Evolutionary conservation across 371 early-diverging fungal genomes (phyloP).

Genomic region (Apophysomyces ossiformis): DNA sequence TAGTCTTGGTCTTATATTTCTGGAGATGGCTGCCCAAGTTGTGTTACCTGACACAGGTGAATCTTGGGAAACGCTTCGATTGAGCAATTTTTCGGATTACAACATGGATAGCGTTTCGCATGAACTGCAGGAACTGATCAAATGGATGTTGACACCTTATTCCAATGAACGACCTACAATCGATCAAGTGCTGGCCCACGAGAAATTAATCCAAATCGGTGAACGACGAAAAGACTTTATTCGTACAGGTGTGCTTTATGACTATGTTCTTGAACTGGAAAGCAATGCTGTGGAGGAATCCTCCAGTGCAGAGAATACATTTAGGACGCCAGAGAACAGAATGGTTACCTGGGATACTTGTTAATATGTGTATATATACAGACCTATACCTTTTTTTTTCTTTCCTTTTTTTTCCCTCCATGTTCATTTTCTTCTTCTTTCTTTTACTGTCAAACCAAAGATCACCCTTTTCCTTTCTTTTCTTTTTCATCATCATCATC

Average conservation of each 20-base stretch:
- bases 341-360: background rate
- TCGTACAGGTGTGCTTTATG: background rate
- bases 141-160: conserved; percentile 16
- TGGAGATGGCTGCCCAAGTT: conserved; percentile 85
- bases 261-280: background rate
- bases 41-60: conserved; percentile 85
- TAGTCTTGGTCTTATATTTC: conserved; percentile 89
- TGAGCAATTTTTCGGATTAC: conserved; percentile 71
- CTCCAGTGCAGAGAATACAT: background rate
- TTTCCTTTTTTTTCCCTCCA: background rate
- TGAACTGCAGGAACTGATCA: conserved; percentile 17
- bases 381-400: background rate
- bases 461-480: no score
- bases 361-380: background rate
- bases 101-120: conserved; percentile 10
- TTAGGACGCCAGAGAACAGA: background rate
- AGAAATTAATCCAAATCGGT: background rate
- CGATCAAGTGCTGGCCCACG: conserved; percentile 8
- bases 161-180: conserved; percentile 21
- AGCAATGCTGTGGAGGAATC: background rate
- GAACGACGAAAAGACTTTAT: background rate
- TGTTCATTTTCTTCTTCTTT: no score
- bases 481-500: no score
- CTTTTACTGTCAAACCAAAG: no score
- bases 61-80: conserved; percentile 84